A percentile compares a stretch with the other conserved stretches of the same genome.
Conservation (phyloP, 495 filamentous ascomycete species). For the Neurospora tetraspora region DNA sequence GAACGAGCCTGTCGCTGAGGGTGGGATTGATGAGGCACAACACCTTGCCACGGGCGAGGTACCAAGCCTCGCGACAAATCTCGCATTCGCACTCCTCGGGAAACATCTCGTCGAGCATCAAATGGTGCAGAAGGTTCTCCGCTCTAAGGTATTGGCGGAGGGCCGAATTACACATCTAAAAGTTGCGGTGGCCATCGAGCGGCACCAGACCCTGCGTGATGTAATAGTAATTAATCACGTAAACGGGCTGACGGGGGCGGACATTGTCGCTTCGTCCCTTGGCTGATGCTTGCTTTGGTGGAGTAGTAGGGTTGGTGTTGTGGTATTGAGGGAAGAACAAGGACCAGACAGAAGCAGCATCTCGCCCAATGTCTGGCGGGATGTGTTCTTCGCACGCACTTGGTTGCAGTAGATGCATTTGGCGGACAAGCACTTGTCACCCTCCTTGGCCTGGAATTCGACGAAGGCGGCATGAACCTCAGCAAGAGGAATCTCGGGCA, state of each 20-base stretch:
- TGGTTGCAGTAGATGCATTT: conserved; percentile 18
- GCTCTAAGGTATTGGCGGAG: not conserved
- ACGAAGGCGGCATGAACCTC: conserved; percentile 23
- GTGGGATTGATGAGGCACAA: not conserved
- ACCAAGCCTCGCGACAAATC: not conserved
- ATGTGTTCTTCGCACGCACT: conserved; percentile 22
- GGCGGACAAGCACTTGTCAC: conserved; percentile 19
- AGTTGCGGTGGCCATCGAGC: not conserved
- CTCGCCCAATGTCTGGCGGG: conserved; percentile 9
- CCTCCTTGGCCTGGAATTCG: conserved; percentile 19
- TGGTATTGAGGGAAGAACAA: not conserved
- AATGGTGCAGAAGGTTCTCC: not conserved
- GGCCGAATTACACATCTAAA: not conserved
- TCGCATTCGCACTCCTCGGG: not conserved
- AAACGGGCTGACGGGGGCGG: not conserved
- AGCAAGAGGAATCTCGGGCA: conserved; percentile 15
- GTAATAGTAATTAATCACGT: not conserved
- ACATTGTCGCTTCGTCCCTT: not conserved
- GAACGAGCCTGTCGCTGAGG: not conserved
- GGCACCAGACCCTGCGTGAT: not conserved
- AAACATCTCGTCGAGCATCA: not conserved
- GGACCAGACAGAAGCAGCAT: not conserved
- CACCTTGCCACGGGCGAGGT: not conserved
- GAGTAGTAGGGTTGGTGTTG: not conserved
- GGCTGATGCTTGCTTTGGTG: not conserved